These are phyloP conservation scores for Chimonanthus salicifolius DNA, from an alignment of 164 flowering plant species.

Conservation along the genomic window DNA sequence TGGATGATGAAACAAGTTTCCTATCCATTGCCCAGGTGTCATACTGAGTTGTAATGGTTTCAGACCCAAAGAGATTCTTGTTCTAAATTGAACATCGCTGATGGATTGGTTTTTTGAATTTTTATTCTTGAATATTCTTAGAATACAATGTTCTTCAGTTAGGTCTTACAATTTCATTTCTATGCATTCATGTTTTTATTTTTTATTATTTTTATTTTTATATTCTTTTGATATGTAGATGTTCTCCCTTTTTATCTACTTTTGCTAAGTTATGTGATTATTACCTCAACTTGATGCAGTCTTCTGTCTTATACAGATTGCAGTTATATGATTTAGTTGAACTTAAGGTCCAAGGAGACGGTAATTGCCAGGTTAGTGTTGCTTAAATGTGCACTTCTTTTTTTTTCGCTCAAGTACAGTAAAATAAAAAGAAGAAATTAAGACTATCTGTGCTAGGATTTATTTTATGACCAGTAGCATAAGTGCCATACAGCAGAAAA, in stretches of 20 bases:
- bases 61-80: background rate
- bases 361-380: constrained; percentile 80
- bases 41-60: background rate
- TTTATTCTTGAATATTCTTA: background rate
- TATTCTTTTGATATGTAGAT: background rate
- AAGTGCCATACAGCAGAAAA: too few relatives aligned
- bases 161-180: background rate
- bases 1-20: too few relatives aligned
- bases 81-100: background rate
- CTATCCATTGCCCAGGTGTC: background rate
- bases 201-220: too few relatives aligned
- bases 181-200: background rate
- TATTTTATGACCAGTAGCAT: too few relatives aligned
- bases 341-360: constrained; percentile 78
- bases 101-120: background rate
- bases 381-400: background rate
- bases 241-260: background rate
- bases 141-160: background rate
- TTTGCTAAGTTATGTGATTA: constrained; percentile 3
- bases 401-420: background rate
- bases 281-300: background rate
- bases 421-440: too few relatives aligned
- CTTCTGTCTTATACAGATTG: constrained; percentile 36
- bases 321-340: constrained; percentile 76
- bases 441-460: too few relatives aligned